phyloP scores from a whole-genome alignment of 2,329 filamentous ascomycete species.

The Colletotrichum cuscutae region DNA sequence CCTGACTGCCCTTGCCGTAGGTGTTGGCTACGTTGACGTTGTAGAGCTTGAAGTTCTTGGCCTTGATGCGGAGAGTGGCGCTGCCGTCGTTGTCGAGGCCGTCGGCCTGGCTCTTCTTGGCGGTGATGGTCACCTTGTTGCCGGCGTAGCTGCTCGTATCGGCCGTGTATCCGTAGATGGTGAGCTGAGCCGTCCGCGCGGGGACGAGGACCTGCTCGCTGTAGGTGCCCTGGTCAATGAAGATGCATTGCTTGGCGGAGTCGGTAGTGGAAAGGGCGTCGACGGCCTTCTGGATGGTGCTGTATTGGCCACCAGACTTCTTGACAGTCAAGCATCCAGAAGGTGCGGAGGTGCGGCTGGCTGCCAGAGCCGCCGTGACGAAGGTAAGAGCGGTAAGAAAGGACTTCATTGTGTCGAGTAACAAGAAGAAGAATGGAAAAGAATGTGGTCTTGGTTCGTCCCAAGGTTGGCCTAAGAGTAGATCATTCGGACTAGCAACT shows the following conservation, averaged over 20 bases:
- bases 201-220: constrained; percentile 67
- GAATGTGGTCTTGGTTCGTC: neutral
- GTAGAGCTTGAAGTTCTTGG: constrained; percentile 65
- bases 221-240: constrained; percentile 74
- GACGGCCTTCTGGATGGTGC: constrained; percentile 61
- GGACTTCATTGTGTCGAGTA: constrained; percentile 25
- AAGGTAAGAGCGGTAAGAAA: constrained; percentile 12
- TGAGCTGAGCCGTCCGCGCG: constrained; percentile 58
- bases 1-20: constrained; percentile 58
- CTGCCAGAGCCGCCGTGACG: constrained; percentile 33
- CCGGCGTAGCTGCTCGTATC: constrained; percentile 60
- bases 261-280: constrained; percentile 64
- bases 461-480: neutral
- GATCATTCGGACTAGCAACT: neutral
- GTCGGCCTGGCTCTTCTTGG: constrained; percentile 65
- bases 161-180: constrained; percentile 66
- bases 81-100: constrained; percentile 63
- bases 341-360: constrained; percentile 43
- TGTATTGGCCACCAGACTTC: constrained; percentile 40
- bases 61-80: constrained; percentile 58
- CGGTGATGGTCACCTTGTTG: constrained; percentile 67
- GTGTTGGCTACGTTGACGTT: constrained; percentile 66
- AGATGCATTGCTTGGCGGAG: constrained; percentile 66
- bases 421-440: neutral
- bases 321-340: constrained; percentile 45